Evolutionary conservation across 2,329 filamentous ascomycete species (phyloP).

Genomic region (Leptographium procerum): DNA sequence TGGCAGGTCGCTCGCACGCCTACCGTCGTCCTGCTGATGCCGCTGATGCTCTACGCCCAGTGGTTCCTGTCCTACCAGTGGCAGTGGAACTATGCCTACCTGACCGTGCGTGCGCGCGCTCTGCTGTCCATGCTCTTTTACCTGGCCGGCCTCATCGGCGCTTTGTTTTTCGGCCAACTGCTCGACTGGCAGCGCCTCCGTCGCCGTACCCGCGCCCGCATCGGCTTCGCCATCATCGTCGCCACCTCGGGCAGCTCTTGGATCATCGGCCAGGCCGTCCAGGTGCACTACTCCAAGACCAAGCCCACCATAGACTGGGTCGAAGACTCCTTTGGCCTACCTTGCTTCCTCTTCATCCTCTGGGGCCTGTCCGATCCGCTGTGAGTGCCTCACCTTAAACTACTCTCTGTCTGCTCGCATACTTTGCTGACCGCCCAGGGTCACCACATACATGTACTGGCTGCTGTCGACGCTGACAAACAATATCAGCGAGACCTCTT

Average conservation of each 20-base stretch:
- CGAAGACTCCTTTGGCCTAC: conserved; percentile 5
- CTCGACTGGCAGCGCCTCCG: conserved; percentile 8
- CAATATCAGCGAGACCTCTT: conserved; percentile 7
- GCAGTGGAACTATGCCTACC: conserved; percentile 13
- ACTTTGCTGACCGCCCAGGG: too few species aligned
- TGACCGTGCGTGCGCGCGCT: conserved; percentile 10
- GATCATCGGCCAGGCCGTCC: conserved; percentile 10
- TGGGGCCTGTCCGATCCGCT: conserved; percentile 11
- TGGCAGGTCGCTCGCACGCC: conserved; percentile 3
- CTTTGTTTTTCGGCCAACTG: conserved; percentile 7
- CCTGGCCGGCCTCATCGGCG: conserved; percentile 1
- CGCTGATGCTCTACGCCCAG: conserved; percentile 7
- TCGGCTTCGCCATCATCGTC: conserved; percentile 7
- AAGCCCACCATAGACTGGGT: conserved; percentile 8
- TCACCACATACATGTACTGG: conserved; percentile 11
- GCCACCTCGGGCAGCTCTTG: conserved; percentile 6
- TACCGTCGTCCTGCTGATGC: conserved; percentile 7
- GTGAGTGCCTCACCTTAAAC: too few species aligned
- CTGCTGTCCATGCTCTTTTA: conserved; percentile 9
- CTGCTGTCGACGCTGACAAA: conserved; percentile 10
- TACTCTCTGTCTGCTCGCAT: too few species aligned
- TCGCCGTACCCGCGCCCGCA: conserved; percentile 6
- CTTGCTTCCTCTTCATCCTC: conserved; percentile 9
- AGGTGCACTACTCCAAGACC: conserved; percentile 8
- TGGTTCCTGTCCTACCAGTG: conserved; percentile 12